Conservation (phyloP, 352 stramenopile species). For the Pythium aristosporum region DNA sequence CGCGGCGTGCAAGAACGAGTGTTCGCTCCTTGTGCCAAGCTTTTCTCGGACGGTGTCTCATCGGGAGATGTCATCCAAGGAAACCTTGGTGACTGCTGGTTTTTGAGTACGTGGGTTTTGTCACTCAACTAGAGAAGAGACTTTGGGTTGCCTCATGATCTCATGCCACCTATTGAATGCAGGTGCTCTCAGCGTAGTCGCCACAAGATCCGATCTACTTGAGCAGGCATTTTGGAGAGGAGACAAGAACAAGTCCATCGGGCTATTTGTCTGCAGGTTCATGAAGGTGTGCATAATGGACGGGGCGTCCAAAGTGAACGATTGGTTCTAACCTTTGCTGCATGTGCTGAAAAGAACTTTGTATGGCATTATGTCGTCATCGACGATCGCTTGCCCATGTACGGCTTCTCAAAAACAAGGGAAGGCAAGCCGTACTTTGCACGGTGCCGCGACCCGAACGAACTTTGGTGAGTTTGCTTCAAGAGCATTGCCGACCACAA, state of each 20-base stretch:
- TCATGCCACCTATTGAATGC: background rate
- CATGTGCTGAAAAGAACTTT: constrained; percentile 58
- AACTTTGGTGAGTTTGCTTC: constrained; percentile 64
- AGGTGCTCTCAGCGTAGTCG: constrained; percentile 88
- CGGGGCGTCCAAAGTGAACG: background rate
- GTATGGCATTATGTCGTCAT: constrained; percentile 92
- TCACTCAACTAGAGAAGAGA: background rate
- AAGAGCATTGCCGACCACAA: background rate
- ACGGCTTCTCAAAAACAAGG: constrained; percentile 79
- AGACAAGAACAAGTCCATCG: constrained; percentile 71
- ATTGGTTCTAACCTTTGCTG: background rate
- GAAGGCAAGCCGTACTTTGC: constrained; percentile 83
- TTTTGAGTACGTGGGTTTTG: constrained; percentile 64
- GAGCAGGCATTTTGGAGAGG: constrained; percentile 79
- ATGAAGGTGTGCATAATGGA: constrained; percentile 71
- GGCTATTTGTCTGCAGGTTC: constrained; percentile 89
- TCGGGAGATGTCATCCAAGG: constrained; percentile 90
- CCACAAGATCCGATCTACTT: constrained; percentile 75
- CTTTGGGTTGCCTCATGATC: background rate
- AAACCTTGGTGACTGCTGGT: constrained; percentile 92
- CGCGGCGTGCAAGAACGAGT: constrained; percentile 31
- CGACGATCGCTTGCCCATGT: constrained; percentile 86
- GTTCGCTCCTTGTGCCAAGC: constrained; percentile 57
- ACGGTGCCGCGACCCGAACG: constrained; percentile 80
- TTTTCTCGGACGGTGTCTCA: constrained; percentile 77